phyloP scores from a whole-genome alignment of 257 asterid species.

The Solanum chilense region DNA sequence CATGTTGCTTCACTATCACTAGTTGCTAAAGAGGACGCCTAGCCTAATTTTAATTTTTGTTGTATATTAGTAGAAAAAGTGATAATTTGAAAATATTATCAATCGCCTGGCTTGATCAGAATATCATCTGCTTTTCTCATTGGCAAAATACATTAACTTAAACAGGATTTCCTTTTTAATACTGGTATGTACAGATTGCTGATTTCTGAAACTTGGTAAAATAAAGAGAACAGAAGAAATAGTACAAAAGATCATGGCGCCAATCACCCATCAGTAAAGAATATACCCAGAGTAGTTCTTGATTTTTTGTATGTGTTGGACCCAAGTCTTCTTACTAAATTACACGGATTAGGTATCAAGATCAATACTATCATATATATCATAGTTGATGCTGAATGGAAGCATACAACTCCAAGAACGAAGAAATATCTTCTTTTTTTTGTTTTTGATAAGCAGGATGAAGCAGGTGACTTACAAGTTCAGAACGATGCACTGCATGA shows the following conservation, averaged over 20 bases:
- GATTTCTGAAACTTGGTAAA: background rate
- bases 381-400: background rate
- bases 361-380: background rate
- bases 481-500: conserved; percentile 69
- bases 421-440: background rate
- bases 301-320: background rate
- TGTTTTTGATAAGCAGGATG: background rate
- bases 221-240: background rate
- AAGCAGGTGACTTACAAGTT: conserved; percentile 43
- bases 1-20: background rate
- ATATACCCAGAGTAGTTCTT: background rate
- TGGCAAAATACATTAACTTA: background rate
- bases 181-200: background rate
- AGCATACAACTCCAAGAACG: background rate
- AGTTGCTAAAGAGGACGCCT: background rate
- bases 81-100: background rate
- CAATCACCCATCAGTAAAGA: background rate
- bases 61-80: background rate
- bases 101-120: background rate
- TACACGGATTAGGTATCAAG: background rate
- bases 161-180: background rate
- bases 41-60: background rate
- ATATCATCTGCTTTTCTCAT: background rate
- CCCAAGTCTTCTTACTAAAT: background rate
- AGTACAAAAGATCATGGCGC: background rate